Evolutionary conservation across 2,329 filamentous ascomycete species (phyloP).

Genomic region (Samsoniella hepiali): DNA sequence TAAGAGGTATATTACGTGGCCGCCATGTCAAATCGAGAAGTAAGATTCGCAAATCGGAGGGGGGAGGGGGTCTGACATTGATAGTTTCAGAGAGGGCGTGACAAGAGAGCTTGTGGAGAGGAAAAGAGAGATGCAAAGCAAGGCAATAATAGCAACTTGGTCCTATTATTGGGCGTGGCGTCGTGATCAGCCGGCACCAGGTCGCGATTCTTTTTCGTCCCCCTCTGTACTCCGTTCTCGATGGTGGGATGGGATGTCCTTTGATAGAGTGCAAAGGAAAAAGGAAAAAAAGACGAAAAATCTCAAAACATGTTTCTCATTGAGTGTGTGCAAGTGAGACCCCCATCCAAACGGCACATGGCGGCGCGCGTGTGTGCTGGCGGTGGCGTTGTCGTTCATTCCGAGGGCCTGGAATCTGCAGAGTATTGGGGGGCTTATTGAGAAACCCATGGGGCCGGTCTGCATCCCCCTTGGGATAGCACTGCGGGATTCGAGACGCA

Average conservation of each 20-base stretch:
- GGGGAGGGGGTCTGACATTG: background rate
- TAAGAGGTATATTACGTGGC: background rate
- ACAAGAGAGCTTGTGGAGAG: background rate
- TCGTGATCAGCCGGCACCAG: background rate
- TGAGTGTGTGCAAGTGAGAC: conserved; percentile 3
- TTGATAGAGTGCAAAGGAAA: background rate
- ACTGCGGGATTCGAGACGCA: background rate
- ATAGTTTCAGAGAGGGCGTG: background rate
- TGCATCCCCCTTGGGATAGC: background rate
- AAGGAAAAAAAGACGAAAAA: background rate
- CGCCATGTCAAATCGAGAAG: conserved; percentile 1
- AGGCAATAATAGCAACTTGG: background rate
- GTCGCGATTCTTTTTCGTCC: background rate
- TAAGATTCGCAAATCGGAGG: conserved; percentile 7
- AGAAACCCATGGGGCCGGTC: background rate
- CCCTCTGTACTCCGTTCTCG: too few relatives aligned
- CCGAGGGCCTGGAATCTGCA: conserved; percentile 12
- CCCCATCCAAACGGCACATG: conserved; percentile 8
- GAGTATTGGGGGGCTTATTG: background rate
- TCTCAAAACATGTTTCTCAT: background rate
- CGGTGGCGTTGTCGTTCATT: conserved; percentile 15
- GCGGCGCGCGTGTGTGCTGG: background rate
- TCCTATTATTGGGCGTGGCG: background rate
- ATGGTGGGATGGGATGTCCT: background rate
- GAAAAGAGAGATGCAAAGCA: background rate